Evolutionary conservation across 2,329 filamentous ascomycete genomes (phyloP).

Genomic region (Aspergillus texensis): DNA sequence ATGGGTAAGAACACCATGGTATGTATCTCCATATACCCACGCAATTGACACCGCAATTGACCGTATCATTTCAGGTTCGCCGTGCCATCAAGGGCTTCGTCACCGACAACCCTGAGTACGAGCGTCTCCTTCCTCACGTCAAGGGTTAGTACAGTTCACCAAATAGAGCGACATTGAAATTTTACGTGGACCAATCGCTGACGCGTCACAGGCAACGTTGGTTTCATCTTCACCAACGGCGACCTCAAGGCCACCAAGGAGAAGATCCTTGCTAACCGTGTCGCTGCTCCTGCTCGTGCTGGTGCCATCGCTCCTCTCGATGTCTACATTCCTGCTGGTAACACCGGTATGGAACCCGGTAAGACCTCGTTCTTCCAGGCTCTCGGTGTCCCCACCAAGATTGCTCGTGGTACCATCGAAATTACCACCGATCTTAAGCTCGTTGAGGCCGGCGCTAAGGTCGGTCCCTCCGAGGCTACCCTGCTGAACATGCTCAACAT

Average conservation of each 20-base stretch:
- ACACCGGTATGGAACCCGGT: conserved; percentile 99
- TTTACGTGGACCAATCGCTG: not conserved
- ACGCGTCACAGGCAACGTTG: conserved; percentile 74
- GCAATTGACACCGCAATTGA: conserved; percentile 9
- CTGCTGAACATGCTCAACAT: conserved; percentile 99
- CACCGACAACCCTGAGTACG: conserved; percentile 89
- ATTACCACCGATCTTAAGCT: conserved; percentile 98
- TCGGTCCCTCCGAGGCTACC: conserved; percentile 97
- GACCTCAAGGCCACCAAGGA: conserved; percentile 92
- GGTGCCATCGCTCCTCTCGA: conserved; percentile 93
- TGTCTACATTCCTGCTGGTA: conserved; percentile 94
- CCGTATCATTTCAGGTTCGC: conserved; percentile 65
- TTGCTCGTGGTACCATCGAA: conserved; percentile 99
- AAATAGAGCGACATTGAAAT: not conserved
- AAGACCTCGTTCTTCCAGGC: conserved; percentile 99
- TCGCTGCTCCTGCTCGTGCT: conserved; percentile 95
- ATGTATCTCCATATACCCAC: conserved; percentile 32
- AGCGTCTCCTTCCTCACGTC: conserved; percentile 93
- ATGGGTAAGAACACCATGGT: conserved; percentile 99
- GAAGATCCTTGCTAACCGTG: conserved; percentile 95
- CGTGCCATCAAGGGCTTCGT: conserved; percentile 97
- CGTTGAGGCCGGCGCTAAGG: conserved; percentile 88
- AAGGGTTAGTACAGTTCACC: conserved; percentile 58
- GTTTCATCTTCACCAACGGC: conserved; percentile 99
- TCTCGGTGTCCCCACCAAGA: conserved; percentile 99